A percentile compares a stretch with the other conserved stretches of the same genome.
phyloP scores from a whole-genome alignment of 805 yeast genomes.

The Millerago galiae region DNA sequence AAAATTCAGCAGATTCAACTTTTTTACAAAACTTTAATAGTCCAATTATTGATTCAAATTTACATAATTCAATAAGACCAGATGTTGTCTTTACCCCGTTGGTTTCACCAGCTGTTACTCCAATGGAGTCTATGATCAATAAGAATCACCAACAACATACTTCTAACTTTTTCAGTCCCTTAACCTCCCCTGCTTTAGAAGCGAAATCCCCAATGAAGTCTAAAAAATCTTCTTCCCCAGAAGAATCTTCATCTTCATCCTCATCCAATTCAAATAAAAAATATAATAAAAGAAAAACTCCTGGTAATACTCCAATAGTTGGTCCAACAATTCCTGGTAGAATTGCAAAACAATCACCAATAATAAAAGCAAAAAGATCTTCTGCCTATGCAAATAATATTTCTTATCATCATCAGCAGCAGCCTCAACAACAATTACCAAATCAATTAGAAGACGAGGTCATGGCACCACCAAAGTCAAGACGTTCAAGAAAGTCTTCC shows the following conservation, averaged over 20 bases:
- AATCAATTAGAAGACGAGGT: constrained; percentile 8
- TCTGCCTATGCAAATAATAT: constrained; percentile 14
- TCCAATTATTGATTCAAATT: constrained; percentile 10
- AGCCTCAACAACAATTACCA: constrained; percentile 10
- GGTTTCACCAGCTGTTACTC: constrained; percentile 71
- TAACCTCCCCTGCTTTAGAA: constrained; percentile 64
- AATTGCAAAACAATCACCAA: constrained; percentile 33
- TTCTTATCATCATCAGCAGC: constrained; percentile 9
- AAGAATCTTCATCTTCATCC: constrained; percentile 11
- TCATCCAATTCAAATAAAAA: constrained; percentile 11
- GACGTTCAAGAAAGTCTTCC: constrained; percentile 18
- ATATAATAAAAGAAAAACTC: constrained; percentile 31
- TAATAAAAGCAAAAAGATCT: constrained; percentile 26
- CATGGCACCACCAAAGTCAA: constrained; percentile 21
- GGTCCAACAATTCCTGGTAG: constrained; percentile 30
- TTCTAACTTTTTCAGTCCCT: constrained; percentile 34
- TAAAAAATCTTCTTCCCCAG: constrained; percentile 19
- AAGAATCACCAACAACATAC: constrained; percentile 8
- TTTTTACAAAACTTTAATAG: constrained; percentile 15
- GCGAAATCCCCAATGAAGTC: constrained; percentile 29
- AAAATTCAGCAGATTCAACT: constrained; percentile 4
- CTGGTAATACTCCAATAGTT: constrained; percentile 32
- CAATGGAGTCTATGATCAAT: constrained; percentile 33
- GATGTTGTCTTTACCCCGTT: constrained; percentile 69
- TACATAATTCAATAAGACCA: constrained; percentile 34